Conservation (phyloP, 768 basidiomycete genomes). For the Xerocomellus chrysenteron region DNA sequence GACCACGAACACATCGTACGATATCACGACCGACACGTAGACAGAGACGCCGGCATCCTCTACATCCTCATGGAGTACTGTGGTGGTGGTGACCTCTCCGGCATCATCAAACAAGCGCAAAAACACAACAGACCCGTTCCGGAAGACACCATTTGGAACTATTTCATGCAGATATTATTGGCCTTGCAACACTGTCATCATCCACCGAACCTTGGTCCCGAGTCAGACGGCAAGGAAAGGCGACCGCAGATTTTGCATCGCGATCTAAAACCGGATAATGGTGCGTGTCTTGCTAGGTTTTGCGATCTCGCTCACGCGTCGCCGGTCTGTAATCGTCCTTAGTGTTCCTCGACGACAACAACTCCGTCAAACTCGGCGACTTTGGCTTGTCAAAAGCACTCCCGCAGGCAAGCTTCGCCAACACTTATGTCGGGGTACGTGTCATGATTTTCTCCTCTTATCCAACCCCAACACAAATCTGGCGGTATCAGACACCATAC, state of each 20-base stretch:
- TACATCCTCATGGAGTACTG: conserved; percentile 99
- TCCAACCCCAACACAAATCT: not conserved
- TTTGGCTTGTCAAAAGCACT: conserved; percentile 96
- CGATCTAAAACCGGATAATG: conserved; percentile 97
- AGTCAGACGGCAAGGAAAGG: conserved; percentile 47
- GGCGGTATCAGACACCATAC: conserved; percentile 89
- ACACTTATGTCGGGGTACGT: conserved; percentile 94
- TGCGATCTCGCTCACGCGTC: not conserved
- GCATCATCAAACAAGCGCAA: conserved; percentile 76
- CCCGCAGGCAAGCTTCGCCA: conserved; percentile 83
- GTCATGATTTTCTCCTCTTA: not conserved
- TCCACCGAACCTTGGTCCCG: conserved; percentile 45
- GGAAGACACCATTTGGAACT: conserved; percentile 94
- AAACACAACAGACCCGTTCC: conserved; percentile 71
- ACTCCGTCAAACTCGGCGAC: conserved; percentile 93
- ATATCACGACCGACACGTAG: conserved; percentile 90
- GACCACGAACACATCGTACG: conserved; percentile 96
- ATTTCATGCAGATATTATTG: conserved; percentile 89
- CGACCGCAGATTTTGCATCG: conserved; percentile 85
- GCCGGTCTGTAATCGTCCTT: not conserved
- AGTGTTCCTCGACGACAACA: conserved; percentile 89
- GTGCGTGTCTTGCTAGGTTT: conserved; percentile 40
- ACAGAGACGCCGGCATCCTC: conserved; percentile 84
- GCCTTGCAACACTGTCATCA: conserved; percentile 94
- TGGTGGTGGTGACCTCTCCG: conserved; percentile 91